Base-by-base conservation (phyloP, 1,284 basidiomycete species). In the Ceratobasidium sp. region DNA sequence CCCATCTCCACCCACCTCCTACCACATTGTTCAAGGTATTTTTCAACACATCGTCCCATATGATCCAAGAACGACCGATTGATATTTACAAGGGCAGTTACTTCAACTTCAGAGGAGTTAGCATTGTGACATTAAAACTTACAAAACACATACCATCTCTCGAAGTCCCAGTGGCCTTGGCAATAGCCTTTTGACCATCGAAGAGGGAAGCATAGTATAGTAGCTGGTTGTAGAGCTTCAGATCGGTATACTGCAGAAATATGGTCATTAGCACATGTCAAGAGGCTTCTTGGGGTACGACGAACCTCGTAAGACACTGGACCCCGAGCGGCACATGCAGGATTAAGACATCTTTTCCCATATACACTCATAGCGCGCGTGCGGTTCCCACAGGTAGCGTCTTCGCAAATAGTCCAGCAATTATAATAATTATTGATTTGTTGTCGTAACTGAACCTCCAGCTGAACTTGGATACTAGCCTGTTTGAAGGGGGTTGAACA, bases 341-440 rank as follows among this genome's bases (percentile, higher is more conserved):
- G 81, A 57, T 85, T 85, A 73, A 96, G 80, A 79, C 96, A 98
- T 60, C 89, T 84, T 53, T 89, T 86, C 8, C 94, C 94, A 80
- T 96, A 97, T 0, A 98, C 94, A 50, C 92, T 86, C 89, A 97
- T 95, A 85, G 89, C 91, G 28, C 96, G 85, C n/a, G 96, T 96
- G 23, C 90, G 85, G 71, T 90, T 86, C 9, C 88, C 87, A 79
- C 97, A 99, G 1, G 89, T 91, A 34, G 88, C 84, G 75, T 98
- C 97, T 76, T 94, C 87, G 81, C 97, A 99, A 12, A 92, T 83
- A 0, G 88, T 91, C 92, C 92, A 96, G 5, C 90, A 89, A 77
- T 97, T 88, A 79, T 99, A 99, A 81, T 97, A 98, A 76, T 85
- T 87, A 2, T 84, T 82, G 65, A 99, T 92, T 76, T 88, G 88